Conservation (phyloP, 768 basidiomycete species). For the Russula lepida region DNA sequence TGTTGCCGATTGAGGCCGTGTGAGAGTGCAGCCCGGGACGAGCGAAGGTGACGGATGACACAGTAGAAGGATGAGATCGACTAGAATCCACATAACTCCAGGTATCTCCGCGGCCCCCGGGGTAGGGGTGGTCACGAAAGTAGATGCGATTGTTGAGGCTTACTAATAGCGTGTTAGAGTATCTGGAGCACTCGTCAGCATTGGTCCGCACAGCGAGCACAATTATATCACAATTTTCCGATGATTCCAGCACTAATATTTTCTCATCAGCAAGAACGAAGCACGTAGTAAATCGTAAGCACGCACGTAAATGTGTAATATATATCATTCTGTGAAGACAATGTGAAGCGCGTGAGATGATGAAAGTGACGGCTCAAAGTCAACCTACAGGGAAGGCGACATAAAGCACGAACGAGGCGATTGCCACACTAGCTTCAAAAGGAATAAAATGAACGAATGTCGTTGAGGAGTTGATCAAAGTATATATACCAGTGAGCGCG, state of each 20-base stretch:
- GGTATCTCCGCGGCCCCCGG: neutral
- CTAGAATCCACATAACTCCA: neutral
- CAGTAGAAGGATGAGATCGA: neutral
- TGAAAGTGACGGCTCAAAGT: neutral
- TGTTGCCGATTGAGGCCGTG: neutral
- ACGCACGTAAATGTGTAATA: constrained; percentile 7
- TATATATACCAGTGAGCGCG: constrained; percentile 14
- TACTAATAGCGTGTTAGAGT: constrained; percentile 25
- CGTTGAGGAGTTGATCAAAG: neutral
- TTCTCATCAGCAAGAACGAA: neutral
- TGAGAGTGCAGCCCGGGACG: neutral
- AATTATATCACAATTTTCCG: constrained; percentile 17
- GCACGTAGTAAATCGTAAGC: neutral
- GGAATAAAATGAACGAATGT: neutral
- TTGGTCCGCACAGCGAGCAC: neutral
- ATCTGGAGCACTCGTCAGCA: neutral
- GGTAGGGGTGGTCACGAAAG: constrained; percentile 7
- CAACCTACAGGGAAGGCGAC: constrained; percentile 8
- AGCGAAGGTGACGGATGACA: neutral
- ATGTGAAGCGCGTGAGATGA: neutral
- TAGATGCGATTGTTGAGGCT: constrained; percentile 22
- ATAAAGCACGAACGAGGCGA: constrained; percentile 3
- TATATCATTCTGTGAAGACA: neutral
- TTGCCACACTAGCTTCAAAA: constrained; percentile 5
- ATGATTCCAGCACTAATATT: constrained; percentile 19